Percentiles rank a stretch among this genome's conserved stretches.
Conservation (phyloP, 192 early-diverging fungal genomes). For the Coemansia asiatica region DNA sequence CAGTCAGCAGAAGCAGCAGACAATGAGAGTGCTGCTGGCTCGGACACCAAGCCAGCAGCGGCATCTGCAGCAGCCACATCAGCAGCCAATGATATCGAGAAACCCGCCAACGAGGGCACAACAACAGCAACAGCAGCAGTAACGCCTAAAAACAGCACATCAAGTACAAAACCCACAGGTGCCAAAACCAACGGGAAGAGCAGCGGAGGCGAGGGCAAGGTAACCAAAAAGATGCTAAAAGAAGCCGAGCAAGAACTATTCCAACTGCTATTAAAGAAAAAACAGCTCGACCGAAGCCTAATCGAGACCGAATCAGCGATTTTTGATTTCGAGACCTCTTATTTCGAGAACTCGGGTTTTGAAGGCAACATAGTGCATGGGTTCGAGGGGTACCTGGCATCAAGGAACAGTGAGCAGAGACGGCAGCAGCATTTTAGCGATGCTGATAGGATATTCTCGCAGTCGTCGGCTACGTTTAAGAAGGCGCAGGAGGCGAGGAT, state of each 20-base stretch:
- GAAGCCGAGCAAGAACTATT: constrained; percentile 79
- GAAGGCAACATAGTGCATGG: constrained; percentile 88
- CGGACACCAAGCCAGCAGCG: neutral
- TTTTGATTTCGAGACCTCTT: constrained; percentile 84
- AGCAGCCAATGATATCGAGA: neutral
- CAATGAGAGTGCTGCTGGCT: neutral
- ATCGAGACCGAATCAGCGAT: constrained; percentile 74
- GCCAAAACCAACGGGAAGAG: constrained; percentile 12
- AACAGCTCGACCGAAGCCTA: constrained; percentile 74
- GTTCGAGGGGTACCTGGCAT: constrained; percentile 82
- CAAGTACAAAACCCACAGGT: constrained; percentile 2
- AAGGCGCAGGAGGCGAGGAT: constrained; percentile 53
- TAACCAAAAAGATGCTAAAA: constrained; percentile 58
- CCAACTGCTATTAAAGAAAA: constrained; percentile 74
- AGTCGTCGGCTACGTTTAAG: constrained; percentile 63
- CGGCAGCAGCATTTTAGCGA: constrained; percentile 68
- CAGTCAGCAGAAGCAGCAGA: neutral
- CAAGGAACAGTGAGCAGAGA: constrained; percentile 59
- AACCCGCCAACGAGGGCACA: neutral
- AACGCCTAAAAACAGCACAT: neutral
- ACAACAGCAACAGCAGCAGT: neutral
- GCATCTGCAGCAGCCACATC: neutral
- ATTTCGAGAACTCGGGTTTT: constrained; percentile 81
- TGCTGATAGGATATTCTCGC: constrained; percentile 81
- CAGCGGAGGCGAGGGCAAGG: constrained; percentile 39